Evolutionary conservation across 1,139 yeast genomes (phyloP), one percentile per base, ranked within the genome.

Genomic region (Yamadazyma kanchanaburiensis): DNA sequence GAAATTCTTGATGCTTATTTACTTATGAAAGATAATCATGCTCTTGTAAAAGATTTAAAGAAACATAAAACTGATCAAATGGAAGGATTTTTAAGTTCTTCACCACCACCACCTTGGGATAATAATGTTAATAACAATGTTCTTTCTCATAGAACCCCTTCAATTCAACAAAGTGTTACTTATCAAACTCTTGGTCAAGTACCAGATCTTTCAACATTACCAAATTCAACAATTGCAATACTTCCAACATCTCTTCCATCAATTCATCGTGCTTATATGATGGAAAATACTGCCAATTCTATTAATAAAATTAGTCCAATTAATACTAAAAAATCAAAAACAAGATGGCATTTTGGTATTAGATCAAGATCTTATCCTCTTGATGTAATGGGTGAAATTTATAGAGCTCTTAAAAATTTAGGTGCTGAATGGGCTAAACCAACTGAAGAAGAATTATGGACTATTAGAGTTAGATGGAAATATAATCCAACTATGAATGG

Each of bases 401-500:
- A 94, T 58, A 72, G 96, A 26, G 98, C 98, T 0, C 69, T 91
- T 49, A 85, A 85, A 59, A 87, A 86, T 49, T 66, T 94, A 33
- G 97, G 96, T 3, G 97, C 98, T 1, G 96, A 91, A 55, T 91
- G 98, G 98, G 88, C 94, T 10, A 80, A 80, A 48, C 96, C 96
- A 8, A 78, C 89, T 0, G 94, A 85, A 48, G 91, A 84, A 48
- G 98, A 91, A 49, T 67, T 94, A 32, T 91, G 98, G 97, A 89
- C 96, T 1, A 91, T 91, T 34, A 74, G 88, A 45, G 97, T 89
- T n/a, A 75, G 97, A 46, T 91, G 97, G 97, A 81, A 74, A 55
- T 88, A 87, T 47, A 76, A 74, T 11, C 76, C 81, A 15, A 56
- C 64, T 27, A 61, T 58, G 28, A 51, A 46, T 19, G 47, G 45